A percentile compares a stretch with the other conserved stretches of the same genome.
Conservation (phyloP, 768 basidiomycete genomes). For the Nidularia sp. region DNA sequence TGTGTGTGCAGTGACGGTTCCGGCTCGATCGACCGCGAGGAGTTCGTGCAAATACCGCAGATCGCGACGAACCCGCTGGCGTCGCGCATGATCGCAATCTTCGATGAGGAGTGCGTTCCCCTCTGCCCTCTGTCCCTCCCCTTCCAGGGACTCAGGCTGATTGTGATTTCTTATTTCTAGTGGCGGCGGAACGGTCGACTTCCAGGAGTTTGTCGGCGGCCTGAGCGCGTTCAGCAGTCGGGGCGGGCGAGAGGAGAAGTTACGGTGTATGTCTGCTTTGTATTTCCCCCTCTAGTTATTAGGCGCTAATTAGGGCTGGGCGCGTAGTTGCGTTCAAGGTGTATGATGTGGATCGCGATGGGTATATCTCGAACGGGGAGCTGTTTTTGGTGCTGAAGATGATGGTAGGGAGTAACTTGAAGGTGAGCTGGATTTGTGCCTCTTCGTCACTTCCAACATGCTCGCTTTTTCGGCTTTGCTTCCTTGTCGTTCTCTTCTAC, state of each 20-base stretch:
- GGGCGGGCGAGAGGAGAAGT: constrained; percentile 95
- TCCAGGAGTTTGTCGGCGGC: constrained; percentile 98
- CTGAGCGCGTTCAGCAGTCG: constrained; percentile 96
- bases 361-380: constrained; percentile 97
- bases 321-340: constrained; percentile 95
- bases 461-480: neutral
- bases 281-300: constrained; percentile 7
- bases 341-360: constrained; percentile 97
- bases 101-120: constrained; percentile 90
- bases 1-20: constrained; percentile 75
- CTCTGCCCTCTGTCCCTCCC: neutral
- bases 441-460: neutral
- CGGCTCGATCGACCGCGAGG: constrained; percentile 97
- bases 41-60: constrained; percentile 98
- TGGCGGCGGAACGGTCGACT: constrained; percentile 97
- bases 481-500: neutral
- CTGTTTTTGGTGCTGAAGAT: constrained; percentile 98
- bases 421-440: constrained; percentile 43
- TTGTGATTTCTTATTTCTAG: constrained; percentile 34
- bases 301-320: neutral
- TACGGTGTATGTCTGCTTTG: constrained; percentile 66
- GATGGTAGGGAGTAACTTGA: constrained; percentile 99
- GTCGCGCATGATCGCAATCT: constrained; percentile 98
- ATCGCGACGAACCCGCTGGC: constrained; percentile 97
- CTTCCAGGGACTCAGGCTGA: constrained; percentile 1